These are phyloP conservation scores for Ambrosia artemisiifolia DNA, from an alignment of 129 eudicot species.

Conservation along the genomic window DNA sequence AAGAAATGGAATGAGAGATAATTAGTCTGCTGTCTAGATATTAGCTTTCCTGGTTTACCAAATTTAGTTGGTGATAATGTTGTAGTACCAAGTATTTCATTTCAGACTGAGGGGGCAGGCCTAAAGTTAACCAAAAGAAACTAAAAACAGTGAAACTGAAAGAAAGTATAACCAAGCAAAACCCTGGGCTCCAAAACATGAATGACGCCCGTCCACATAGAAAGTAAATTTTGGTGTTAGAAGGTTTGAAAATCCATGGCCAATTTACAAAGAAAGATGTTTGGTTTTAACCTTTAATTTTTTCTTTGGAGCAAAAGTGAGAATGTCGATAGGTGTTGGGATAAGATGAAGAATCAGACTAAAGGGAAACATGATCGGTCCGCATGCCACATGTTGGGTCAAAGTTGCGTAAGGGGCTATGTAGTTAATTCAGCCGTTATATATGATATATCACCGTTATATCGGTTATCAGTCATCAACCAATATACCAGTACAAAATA, in stretches of 20 bases:
- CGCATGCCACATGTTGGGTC: background rate
- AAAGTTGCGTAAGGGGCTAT: too few relatives aligned
- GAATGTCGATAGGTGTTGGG: background rate
- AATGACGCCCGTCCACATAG: slow-evolving; percentile 11
- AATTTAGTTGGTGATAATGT: slow-evolving; percentile 6
- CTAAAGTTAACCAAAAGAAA: slow-evolving; percentile 18
- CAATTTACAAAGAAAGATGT: slow-evolving; percentile 3
- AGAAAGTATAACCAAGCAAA: slow-evolving; percentile 10
- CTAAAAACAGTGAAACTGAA: background rate
- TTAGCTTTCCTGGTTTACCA: slow-evolving; percentile 12
- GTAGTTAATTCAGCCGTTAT: too few relatives aligned
- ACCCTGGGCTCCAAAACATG: slow-evolving; percentile 10
- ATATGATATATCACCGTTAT: too few relatives aligned
- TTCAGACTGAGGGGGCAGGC: slow-evolving; percentile 3
- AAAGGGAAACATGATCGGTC: slow-evolving; percentile 11
- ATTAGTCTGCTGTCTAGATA: background rate
- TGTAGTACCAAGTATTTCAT: background rate
- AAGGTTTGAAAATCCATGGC: slow-evolving; percentile 18
- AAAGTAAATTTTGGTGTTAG: background rate
- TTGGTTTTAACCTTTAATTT: background rate
- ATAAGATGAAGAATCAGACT: background rate
- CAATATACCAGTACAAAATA: too few relatives aligned
- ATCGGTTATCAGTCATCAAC: too few relatives aligned
- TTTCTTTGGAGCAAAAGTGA: background rate
- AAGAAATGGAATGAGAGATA: background rate